Evolutionary conservation across 768 basidiomycete genomes (phyloP).

Genomic region (Megacollybia marginata): DNA sequence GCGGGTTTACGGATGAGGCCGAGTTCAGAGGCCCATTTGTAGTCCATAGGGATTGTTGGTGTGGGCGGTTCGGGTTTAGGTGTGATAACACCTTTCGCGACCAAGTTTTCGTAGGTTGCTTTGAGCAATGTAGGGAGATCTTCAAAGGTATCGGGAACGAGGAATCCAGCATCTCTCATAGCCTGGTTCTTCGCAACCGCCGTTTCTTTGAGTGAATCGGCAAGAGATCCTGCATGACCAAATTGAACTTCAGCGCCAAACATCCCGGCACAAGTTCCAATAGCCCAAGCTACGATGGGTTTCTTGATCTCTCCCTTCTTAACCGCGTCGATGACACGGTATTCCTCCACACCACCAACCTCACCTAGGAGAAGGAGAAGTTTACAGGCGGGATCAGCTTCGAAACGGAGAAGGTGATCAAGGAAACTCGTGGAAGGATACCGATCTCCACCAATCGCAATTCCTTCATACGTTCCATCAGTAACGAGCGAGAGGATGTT

Average conservation of each 20-base stretch:
- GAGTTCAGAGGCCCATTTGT: slow-evolving; percentile 98
- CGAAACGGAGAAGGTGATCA: slow-evolving; percentile 88
- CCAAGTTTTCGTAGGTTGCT: slow-evolving; percentile 80
- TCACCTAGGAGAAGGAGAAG: slow-evolving; percentile 98
- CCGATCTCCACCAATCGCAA: slow-evolving; percentile 98
- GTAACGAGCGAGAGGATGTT: slow-evolving; percentile 96
- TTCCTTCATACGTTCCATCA: slow-evolving; percentile 99
- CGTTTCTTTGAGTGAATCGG: slow-evolving; percentile 95
- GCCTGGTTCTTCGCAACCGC: slow-evolving; percentile 97
- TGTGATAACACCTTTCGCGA: slow-evolving; percentile 56
- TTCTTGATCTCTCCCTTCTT: slow-evolving; percentile 91
- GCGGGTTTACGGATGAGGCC: slow-evolving; percentile 98
- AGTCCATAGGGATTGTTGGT: slow-evolving; percentile 99
- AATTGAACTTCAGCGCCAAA: slow-evolving; percentile 99
- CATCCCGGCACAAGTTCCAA: slow-evolving; percentile 99
- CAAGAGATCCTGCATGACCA: slow-evolving; percentile 97
- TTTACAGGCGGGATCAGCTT: slow-evolving; percentile 96
- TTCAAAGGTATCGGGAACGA: slow-evolving; percentile 97
- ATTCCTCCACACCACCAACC: slow-evolving; percentile 98
- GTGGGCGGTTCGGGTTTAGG: slow-evolving; percentile 79
- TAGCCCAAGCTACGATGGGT: slow-evolving; percentile 99
- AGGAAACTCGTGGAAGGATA: slow-evolving; percentile 99
- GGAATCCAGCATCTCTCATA: slow-evolving; percentile 92
- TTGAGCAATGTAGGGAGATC: slow-evolving; percentile 82
- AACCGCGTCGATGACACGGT: slow-evolving; percentile 97